Evolutionary conservation across 306 rosid genomes (phyloP).

Genomic region (Cicer bijugum): DNA sequence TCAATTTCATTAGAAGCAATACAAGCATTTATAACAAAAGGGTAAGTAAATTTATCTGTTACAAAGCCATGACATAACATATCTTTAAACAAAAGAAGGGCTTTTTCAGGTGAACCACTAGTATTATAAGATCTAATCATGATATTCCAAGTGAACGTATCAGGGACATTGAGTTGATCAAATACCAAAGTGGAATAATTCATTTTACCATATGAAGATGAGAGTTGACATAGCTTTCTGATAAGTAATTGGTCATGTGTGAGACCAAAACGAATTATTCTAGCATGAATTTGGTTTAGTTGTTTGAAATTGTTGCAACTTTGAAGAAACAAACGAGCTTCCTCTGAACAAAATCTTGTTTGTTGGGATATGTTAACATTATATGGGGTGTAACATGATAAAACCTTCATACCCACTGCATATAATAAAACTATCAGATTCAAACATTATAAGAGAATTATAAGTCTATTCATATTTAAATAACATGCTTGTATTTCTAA

Average conservation of each 20-base stretch:
- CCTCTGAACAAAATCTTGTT: slow-evolving; percentile 43
- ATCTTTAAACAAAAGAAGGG: slow-evolving; percentile 53
- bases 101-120: slow-evolving; percentile 51
- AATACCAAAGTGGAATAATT: slow-evolving; percentile 58
- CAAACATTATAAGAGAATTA: slow-evolving; percentile 11
- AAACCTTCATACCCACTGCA: slow-evolving; percentile 64
- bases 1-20: slow-evolving; percentile 42
- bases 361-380: slow-evolving; percentile 22
- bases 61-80: slow-evolving; percentile 55
- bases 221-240: slow-evolving; percentile 58
- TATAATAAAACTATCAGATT: slow-evolving; percentile 28
- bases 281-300: slow-evolving; percentile 65
- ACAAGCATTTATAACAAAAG: slow-evolving; percentile 71
- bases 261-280: slow-evolving; percentile 61
- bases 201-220: slow-evolving; percentile 57
- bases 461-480: slow-evolving; percentile 13
- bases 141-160: slow-evolving; percentile 72
- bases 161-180: slow-evolving; percentile 54
- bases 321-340: slow-evolving; percentile 56
- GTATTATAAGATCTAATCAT: slow-evolving; percentile 58
- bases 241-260: slow-evolving; percentile 59
- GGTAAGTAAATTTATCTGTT: slow-evolving; percentile 75
- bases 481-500: slow-evolving; percentile 24
- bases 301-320: slow-evolving; percentile 61
- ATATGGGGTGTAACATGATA: slow-evolving; percentile 49